These are phyloP conservation scores for Cyberlindnera mississippiensis DNA, from an alignment of 805 yeast species.

Conservation along the genomic window DNA sequence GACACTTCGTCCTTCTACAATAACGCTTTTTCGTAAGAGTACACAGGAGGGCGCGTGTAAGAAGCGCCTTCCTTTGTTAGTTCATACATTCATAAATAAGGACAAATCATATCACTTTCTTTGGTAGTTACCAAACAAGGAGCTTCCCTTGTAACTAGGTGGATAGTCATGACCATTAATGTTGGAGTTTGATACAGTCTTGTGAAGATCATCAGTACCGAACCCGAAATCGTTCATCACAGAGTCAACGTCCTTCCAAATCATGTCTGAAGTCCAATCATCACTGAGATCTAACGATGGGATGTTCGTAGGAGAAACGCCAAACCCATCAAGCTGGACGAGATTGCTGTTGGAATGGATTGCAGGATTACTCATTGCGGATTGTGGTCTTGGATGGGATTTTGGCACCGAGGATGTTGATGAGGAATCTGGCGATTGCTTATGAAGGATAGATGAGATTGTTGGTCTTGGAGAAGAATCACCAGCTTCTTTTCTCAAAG, in stretches of 20 bases:
- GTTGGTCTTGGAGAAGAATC: constrained; percentile 16
- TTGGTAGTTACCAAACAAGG: constrained; percentile 5
- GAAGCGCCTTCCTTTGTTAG: too few species aligned
- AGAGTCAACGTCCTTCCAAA: constrained; percentile 76
- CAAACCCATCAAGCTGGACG: constrained; percentile 2
- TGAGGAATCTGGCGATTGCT: constrained; percentile 20
- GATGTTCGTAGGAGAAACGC: constrained; percentile 23
- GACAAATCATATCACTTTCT: constrained; percentile 1
- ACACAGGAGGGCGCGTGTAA: too few species aligned
- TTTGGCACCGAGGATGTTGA: constrained; percentile 3
- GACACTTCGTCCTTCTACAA: too few species aligned
- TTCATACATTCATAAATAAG: too few species aligned
- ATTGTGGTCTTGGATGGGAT: constrained; percentile 2
- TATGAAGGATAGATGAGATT: constrained; percentile 19
- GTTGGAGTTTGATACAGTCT: constrained; percentile 1
- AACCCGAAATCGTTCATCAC: constrained; percentile 93
- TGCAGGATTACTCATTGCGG: constrained; percentile 3
- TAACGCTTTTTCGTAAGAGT: too few species aligned
- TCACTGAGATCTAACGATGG: constrained; percentile 35
- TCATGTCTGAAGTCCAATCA: constrained; percentile 40
- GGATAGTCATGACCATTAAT: background rate
- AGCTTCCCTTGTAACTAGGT: background rate
- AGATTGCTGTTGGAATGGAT: background rate
- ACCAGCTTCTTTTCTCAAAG: constrained; percentile 15
- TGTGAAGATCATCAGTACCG: constrained; percentile 42